Evolutionary conservation across 139 green algal genomes (phyloP), one percentile per base, ranked within the genome.

Genomic region (Coelastrella sp.): DNA sequence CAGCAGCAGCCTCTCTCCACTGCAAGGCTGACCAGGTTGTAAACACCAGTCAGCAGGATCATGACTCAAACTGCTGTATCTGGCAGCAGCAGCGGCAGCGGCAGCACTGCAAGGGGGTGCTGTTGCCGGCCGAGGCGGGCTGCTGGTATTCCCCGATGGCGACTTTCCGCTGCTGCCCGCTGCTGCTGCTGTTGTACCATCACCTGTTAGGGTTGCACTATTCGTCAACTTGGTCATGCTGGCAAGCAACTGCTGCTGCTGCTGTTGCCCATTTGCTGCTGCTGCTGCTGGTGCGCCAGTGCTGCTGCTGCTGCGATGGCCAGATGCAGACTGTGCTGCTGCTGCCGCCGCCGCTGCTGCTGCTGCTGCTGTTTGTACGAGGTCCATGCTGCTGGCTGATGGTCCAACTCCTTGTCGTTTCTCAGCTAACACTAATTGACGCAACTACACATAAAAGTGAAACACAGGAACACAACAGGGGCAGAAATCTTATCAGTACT

Each of bases 1-100:
- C 32, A 98, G 93, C 86, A 98, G 92, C 87, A 96, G 86, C 38
- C 92, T 90, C 88, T 98, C 96, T 1, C 92, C 92, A 27, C 91
- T 85, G 87, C 95, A 98, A 8, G 96, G 96, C 81, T 93, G 86
- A 30, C 69, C 90, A 25, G 79, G 60, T 27, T 91, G 72, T 53
- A 89, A 64, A 82, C 82, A 51, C 88, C 93, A 96, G 78, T 96
- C 93, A 37, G 45, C 25, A 30, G 93, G 89, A 60, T 92, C 90
- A 75, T 95, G 92, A 34, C 87, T 93, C n/a, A 96, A 84, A 13
- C 87, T 91, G 34, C 80, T 84, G 77, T 84, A 84, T 59, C 37
- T 38, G n/a, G n/a, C n/a, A n/a, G 59, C 51, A 34, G 37, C 77
- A 30, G 40, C 77, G 38, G 53, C 17, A 50, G 19, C 50, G 35